These are phyloP conservation scores for Rhodotorula toruloides DNA, from an alignment of 768 basidiomycete species.

Conservation along the genomic window DNA sequence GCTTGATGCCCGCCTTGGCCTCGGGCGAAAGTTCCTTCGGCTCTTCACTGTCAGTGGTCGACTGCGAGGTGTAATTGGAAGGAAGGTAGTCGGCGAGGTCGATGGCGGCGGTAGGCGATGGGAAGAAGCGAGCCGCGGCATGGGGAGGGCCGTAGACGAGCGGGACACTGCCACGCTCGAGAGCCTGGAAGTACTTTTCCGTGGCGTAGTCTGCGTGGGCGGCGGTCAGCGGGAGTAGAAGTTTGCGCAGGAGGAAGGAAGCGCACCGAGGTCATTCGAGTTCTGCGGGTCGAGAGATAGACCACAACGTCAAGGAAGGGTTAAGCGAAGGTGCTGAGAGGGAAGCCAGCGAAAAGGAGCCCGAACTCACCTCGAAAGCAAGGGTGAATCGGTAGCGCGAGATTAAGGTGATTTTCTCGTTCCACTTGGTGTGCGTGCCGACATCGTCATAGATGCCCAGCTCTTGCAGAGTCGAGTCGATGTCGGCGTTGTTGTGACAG, in stretches of 20 bases:
- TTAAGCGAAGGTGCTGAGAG: no score
- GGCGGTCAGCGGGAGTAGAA: no score
- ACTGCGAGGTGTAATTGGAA: neutral
- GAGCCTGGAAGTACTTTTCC: constrained; percentile 34
- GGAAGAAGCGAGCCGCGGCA: constrained; percentile 14
- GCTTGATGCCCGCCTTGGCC: constrained; percentile 14
- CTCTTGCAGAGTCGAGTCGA: neutral
- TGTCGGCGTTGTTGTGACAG: constrained; percentile 22
- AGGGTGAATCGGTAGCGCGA: constrained; percentile 20
- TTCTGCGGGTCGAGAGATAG: neutral
- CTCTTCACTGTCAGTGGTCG: neutral
- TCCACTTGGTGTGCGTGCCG: constrained; percentile 18
- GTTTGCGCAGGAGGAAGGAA: no score
- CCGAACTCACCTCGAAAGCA: constrained; percentile 15
- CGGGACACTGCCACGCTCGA: constrained; percentile 34
- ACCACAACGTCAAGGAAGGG: no score
- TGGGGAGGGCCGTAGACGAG: constrained; percentile 26
- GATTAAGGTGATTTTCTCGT: constrained; percentile 30
- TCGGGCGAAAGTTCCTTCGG: constrained; percentile 12
- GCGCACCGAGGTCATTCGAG: constrained; percentile 30
- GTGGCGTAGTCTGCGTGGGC: constrained; percentile 38
- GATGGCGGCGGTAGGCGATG: constrained; percentile 26
- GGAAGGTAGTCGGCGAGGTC: constrained; percentile 33
- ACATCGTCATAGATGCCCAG: constrained; percentile 16
- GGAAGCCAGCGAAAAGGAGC: no score